Evolutionary conservation across 257 asterid genomes (phyloP).

Genomic region (Solanum virginianum): DNA sequence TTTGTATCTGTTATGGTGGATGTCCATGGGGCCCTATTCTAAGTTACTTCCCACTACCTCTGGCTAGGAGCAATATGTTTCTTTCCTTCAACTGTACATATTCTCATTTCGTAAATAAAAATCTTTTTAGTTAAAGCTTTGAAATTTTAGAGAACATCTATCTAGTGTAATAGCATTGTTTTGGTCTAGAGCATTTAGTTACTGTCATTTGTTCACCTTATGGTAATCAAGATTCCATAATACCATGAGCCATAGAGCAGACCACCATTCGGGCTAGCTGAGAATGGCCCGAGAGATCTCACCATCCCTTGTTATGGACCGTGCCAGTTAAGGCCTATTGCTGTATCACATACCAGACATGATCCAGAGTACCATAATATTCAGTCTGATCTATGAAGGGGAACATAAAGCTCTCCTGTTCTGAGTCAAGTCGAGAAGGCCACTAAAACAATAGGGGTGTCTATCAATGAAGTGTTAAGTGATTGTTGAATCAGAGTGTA

Average conservation of each 20-base stretch:
- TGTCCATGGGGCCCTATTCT: too few species aligned
- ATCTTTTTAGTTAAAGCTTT: too few species aligned
- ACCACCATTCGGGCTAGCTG: slow-evolving; percentile 72
- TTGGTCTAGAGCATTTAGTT: too few species aligned
- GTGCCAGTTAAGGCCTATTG: slow-evolving; percentile 40
- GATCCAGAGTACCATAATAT: slow-evolving; percentile 60
- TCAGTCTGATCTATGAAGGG: slow-evolving; percentile 46
- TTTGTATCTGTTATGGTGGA: background rate
- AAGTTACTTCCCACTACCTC: too few species aligned
- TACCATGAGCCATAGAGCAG: slow-evolving; percentile 80
- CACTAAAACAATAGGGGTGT: slow-evolving; percentile 65
- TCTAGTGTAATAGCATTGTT: too few species aligned
- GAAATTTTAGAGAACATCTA: too few species aligned
- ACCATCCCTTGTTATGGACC: slow-evolving; percentile 50
- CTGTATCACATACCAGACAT: slow-evolving; percentile 54
- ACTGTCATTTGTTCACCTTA: slow-evolving; percentile 38
- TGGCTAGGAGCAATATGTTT: too few species aligned
- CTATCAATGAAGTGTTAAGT: slow-evolving; percentile 70
- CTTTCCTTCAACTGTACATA: too few species aligned
- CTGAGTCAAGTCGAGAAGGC: slow-evolving; percentile 65
- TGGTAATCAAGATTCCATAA: slow-evolving; percentile 74
- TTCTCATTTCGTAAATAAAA: too few species aligned
- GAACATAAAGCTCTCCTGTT: slow-evolving; percentile 67
- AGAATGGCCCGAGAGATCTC: slow-evolving; percentile 31
- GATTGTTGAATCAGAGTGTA: slow-evolving; percentile 22